Conservation (phyloP, 2,329 filamentous ascomycete genomes). For the Ophiostoma triangulosporum region DNA sequence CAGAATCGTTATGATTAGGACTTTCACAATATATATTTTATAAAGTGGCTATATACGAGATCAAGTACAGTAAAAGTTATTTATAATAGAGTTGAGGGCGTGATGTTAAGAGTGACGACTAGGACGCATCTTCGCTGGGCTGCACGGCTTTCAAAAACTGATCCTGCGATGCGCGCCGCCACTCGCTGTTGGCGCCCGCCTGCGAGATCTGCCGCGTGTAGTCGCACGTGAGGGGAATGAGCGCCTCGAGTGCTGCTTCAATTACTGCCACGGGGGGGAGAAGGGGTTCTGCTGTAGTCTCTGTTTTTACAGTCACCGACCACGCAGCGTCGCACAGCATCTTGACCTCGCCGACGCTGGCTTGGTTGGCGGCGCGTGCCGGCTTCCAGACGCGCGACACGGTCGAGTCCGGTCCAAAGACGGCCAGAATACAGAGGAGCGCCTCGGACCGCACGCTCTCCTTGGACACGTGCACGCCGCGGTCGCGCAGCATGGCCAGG, state of each 20-base stretch:
- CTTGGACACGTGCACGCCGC: conserved; percentile 18
- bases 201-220: conserved; percentile 8
- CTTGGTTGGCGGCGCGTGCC: conserved; percentile 14
- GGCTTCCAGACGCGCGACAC: conserved; percentile 14
- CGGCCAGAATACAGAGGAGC: conserved; percentile 19
- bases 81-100: too few relatives aligned
- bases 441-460: conserved; percentile 17
- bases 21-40: too few relatives aligned
- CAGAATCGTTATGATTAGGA: too few relatives aligned
- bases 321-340: conserved; percentile 25
- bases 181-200: conserved; percentile 2
- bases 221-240: conserved; percentile 9
- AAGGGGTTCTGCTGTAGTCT: conserved; percentile 9
- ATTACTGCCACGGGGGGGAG: conserved; percentile 20
- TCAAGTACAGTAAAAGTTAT: too few relatives aligned
- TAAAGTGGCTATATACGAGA: too few relatives aligned
- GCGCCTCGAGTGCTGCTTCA: conserved; percentile 15
- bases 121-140: too few relatives aligned
- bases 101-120: too few relatives aligned
- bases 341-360: conserved; percentile 23
- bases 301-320: too few relatives aligned
- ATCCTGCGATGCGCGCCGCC: conserved; percentile 1
- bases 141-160: conserved; percentile 2
- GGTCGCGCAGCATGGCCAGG: conserved; percentile 21
- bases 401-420: conserved; percentile 21